phyloP scores from a whole-genome alignment of 2,329 filamentous ascomycete genomes.

The Chaetomium sp. region DNA sequence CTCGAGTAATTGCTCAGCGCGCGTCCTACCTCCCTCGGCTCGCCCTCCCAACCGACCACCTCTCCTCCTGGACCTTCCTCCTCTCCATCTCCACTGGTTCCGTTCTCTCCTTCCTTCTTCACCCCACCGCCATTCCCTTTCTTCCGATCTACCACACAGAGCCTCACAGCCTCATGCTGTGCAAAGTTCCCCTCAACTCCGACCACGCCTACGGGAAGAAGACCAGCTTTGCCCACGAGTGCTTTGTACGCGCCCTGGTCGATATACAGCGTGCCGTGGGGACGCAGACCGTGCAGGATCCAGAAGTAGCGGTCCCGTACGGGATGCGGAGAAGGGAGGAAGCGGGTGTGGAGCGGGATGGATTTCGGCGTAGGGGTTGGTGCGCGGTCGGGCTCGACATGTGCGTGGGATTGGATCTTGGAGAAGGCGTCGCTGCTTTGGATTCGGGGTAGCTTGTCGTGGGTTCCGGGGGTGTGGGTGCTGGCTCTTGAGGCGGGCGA shows the following conservation, averaged over 20 bases:
- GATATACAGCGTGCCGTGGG: slow-evolving; percentile 87
- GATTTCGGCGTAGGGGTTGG: slow-evolving; percentile 19
- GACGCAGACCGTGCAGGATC: slow-evolving; percentile 85
- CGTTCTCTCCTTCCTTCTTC: slow-evolving; percentile 14
- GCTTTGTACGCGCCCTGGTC: slow-evolving; percentile 83
- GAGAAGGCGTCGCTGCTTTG: too few species aligned
- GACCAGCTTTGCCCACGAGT: slow-evolving; percentile 72
- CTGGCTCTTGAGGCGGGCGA: slow-evolving; percentile 24
- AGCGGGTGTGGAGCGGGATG: slow-evolving; percentile 77
- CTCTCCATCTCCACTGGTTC: background rate
- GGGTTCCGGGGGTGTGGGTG: slow-evolving; percentile 12
- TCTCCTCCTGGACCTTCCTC: background rate
- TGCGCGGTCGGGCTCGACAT: background rate
- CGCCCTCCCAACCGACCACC: slow-evolving; percentile 36
- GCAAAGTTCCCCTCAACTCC: slow-evolving; percentile 83
- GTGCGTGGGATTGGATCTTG: too few species aligned
- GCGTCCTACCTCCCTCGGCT: slow-evolving; percentile 69
- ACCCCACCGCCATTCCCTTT: slow-evolving; percentile 17
- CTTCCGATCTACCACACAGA: slow-evolving; percentile 67
- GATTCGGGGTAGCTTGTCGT: too few species aligned
- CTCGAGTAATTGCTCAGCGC: slow-evolving; percentile 92
- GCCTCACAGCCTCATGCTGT: slow-evolving; percentile 84
- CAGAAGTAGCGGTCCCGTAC: slow-evolving; percentile 95
- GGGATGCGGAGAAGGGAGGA: slow-evolving; percentile 75
- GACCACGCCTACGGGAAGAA: slow-evolving; percentile 85